Evolutionary conservation across 1,139 yeast genomes (phyloP).

Genomic region (Pichia sp.): DNA sequence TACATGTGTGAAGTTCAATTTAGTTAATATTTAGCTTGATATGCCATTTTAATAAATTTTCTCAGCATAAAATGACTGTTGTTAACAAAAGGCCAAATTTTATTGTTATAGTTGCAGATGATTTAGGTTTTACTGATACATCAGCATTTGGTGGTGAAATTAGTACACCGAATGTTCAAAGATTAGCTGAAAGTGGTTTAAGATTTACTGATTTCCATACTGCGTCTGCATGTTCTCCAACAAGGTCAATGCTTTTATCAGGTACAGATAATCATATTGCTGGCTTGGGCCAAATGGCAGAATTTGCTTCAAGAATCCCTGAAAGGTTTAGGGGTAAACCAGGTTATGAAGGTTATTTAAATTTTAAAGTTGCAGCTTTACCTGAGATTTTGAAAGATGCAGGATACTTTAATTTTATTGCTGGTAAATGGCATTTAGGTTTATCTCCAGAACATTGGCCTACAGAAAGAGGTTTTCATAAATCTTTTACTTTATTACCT

Average conservation of each 20-base stretch:
- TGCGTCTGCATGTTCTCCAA: constrained; percentile 62
- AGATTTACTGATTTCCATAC: constrained; percentile 55
- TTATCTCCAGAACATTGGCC: constrained; percentile 47
- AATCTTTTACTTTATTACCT: constrained; percentile 45
- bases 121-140: constrained; percentile 55
- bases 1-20: too few species aligned
- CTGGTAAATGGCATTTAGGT: constrained; percentile 60
- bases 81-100: too few species aligned
- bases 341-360: constrained; percentile 53
- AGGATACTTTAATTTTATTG: constrained; percentile 44
- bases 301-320: constrained; percentile 36
- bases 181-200: constrained; percentile 39
- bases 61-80: too few species aligned
- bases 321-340: constrained; percentile 39
- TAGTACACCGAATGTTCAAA: constrained; percentile 46
- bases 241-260: constrained; percentile 54
- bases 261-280: constrained; percentile 61
- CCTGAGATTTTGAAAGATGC: constrained; percentile 46
- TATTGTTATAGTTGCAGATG: constrained; percentile 55
- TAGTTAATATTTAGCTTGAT: too few species aligned
- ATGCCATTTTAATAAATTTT: too few species aligned
- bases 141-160: constrained; percentile 56
- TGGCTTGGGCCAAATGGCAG: constrained; percentile 57
- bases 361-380: constrained; percentile 46
- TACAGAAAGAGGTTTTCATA: constrained; percentile 44